phyloP scores from a whole-genome alignment of 2,329 filamentous ascomycete species.

The Cladosporium oxysporum region DNA sequence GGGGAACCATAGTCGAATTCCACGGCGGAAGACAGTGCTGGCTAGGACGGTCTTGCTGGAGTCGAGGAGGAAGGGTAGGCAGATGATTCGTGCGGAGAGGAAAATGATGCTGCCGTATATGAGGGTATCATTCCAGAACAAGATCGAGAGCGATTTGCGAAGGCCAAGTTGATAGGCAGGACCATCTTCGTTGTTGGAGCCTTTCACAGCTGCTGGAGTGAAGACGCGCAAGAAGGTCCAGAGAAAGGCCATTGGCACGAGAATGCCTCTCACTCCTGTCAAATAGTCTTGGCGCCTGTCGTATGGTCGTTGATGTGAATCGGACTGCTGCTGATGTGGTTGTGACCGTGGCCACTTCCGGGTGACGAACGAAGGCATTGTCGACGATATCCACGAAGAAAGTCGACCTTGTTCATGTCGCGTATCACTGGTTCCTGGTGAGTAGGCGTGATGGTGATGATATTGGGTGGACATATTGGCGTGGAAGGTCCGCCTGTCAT shows the following conservation, averaged over 20 bases:
- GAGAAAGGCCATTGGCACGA: conserved; percentile 46
- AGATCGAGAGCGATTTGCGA: conserved; percentile 46
- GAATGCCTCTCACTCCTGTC: conserved; percentile 43
- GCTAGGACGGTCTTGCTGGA: conserved; percentile 39
- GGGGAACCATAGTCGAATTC: conserved; percentile 47
- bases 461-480: not conserved
- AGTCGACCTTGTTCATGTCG: not conserved
- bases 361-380: not conserved
- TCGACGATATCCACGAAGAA: not conserved
- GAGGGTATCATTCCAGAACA: conserved; percentile 50
- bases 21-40: conserved; percentile 43
- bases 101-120: conserved; percentile 49
- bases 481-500: not conserved
- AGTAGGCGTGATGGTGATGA: not conserved
- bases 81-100: conserved; percentile 45
- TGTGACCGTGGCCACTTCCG: not conserved
- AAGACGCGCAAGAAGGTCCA: conserved; percentile 49
- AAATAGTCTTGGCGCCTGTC: conserved; percentile 36
- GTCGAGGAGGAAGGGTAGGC: conserved; percentile 40
- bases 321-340: not conserved
- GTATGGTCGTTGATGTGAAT: conserved; percentile 6
- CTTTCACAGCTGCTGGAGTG: conserved; percentile 43
- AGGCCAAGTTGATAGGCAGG: conserved; percentile 42
- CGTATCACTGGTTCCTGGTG: not conserved
- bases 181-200: conserved; percentile 38